Evolutionary conservation across 2,329 filamentous ascomycete species (phyloP), one percentile per base, ranked within the genome.

Genomic region (Westerdykella sp.): DNA sequence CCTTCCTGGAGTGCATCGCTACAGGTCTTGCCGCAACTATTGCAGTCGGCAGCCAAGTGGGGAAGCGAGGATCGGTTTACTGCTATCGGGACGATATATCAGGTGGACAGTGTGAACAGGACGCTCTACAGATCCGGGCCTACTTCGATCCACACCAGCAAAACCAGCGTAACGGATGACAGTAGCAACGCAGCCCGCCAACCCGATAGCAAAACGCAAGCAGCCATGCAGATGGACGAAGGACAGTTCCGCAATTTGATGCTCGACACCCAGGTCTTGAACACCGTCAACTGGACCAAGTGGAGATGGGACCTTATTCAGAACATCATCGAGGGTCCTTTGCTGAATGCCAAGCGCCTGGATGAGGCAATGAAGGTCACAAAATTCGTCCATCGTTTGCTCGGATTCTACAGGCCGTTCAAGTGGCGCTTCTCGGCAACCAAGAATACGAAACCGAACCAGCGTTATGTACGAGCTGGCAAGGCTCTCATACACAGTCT

Each of bases 221-320:
- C 80, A 38, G 79, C 74, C 40, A 74, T 79, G 41, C 70, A 76
- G 21, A 78, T 84, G 69, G 81, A 85, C 50, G 80, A 84, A 55
- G 74, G 74, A 1, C 74, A 77, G 42, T 84, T 85, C 54, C 73
- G 80, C 34, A 75, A 74, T 42, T 69, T 80, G 22, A 76, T 85
- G 59, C 64, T 89, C 14, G 86, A 97, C 47, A 93, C 87, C 4
- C 83, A 88, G 42, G 88, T 98, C 2, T 73, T 97, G 37, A 87
- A 84, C 49, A 93, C 87, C 47, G 88, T 88, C 48, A 96, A 95
- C 55, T 95, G 86, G 59, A 75, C 81, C 32, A 98, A 98, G 65
- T 98, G 93, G 93, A 91, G 95, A 62, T 98, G 94, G 93, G 88
- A 95, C 48, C 74, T 95, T 31, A 89, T 98, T 34, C 78, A 90